Conservation (phyloP, 257 asterid species). For the Lavandula angustifolia region DNA sequence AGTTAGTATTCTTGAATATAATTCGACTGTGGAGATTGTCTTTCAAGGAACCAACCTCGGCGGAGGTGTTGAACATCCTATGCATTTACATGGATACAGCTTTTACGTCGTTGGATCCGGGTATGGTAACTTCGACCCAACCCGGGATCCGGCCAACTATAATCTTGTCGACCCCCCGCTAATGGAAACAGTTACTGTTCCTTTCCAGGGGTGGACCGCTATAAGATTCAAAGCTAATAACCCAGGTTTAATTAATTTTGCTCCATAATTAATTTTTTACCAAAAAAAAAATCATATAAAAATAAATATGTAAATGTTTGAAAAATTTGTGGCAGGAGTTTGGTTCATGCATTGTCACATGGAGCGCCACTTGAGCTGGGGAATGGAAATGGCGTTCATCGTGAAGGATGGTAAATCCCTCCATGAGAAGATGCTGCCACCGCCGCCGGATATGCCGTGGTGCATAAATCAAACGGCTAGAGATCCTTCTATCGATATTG, state of each 20-base stretch:
- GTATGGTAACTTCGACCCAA: no score
- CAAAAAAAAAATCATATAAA: no score
- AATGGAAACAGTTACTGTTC: conserved; percentile 46
- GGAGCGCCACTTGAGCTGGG: conserved; percentile 48
- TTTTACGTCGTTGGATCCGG: conserved; percentile 56
- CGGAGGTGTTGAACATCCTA: conserved; percentile 52
- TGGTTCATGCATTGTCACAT: conserved; percentile 57
- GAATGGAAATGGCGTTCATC: conserved; percentile 48
- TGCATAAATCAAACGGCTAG: no score
- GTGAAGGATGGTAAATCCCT: conserved; percentile 40
- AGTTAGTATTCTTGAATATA: conserved; percentile 39
- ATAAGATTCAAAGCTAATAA: no score
- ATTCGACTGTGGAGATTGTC: conserved; percentile 50
- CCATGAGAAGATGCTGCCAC: conserved; percentile 39
- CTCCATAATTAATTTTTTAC: no score
- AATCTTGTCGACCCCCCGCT: conserved; percentile 54
- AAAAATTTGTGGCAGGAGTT: conserved; percentile 46
- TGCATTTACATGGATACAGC: conserved; percentile 65
- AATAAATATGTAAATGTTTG: no score
- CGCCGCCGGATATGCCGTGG: conserved; percentile 56
- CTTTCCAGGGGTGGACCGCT: conserved; percentile 50
- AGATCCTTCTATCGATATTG: no score
- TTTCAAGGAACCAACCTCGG: conserved; percentile 48
- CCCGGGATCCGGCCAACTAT: no score
- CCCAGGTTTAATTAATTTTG: no score